Base-by-base conservation (phyloP, 73 alveolate genomes). In the Diophrys appendiculata region DNA sequence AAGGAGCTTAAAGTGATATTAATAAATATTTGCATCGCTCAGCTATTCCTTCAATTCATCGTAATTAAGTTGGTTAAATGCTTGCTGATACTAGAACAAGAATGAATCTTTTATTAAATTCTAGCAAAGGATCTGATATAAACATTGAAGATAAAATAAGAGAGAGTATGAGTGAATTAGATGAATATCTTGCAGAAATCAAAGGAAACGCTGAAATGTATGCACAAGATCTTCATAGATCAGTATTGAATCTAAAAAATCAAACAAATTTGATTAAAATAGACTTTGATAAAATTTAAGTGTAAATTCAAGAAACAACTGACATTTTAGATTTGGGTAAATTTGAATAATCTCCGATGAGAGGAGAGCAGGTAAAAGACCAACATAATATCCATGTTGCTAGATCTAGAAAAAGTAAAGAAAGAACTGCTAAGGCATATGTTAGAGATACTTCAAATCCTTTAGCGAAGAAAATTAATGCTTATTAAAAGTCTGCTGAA, bases 401-500 rank as follows among this genome's bases (percentile, higher is more conserved):
- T 2, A 18, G 54, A 18, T 3, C 18, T 5, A 5, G 54, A 67
- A 3, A 23, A 67, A 67, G 53, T 2, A 28, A 67, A 23, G 75
- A 67, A 22, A 33, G 73, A 76, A 27, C 3, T 26, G 33, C 34
- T 28, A 52, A 52, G 56, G 52, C 71, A 5, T 18, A 3, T 1
- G 67, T 64, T n/a, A 56, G 52, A 28, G 69, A 60, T 32, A 29
- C 35, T 14, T 3, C 67, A 1, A 28, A 78, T 64, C 86, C 84
- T 1, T 65, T 86, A 56, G 89, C 80, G 25, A 72, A 35, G 71
- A 86, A 80, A 35, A 29, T 86, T 5, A 88, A 87, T 23, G 65
- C 76, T 18, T 86, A 76, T 53, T 33, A 86, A 65, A 56, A 74
- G 27, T 72, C 82, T 28, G 89, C 93, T 65, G 93, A 86, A 52